A percentile compares a stretch with the other conserved stretches of the same genome.
These are phyloP conservation scores for Lyophyllum atratum DNA, from an alignment of 768 basidiomycete species.

Conservation along the genomic window DNA sequence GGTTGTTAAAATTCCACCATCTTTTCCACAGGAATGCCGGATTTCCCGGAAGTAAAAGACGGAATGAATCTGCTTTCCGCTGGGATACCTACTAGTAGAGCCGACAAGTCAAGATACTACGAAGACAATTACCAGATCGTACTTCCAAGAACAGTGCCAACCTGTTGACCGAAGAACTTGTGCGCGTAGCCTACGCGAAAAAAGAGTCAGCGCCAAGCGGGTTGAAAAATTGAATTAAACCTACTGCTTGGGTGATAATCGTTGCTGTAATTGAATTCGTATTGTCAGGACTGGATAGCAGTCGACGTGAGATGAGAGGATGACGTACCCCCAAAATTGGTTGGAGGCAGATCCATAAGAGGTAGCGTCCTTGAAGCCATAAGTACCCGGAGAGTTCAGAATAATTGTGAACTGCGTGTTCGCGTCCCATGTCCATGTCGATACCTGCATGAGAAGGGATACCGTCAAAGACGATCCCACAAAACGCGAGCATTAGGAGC, in stretches of 20 bases:
- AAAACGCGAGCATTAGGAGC: constrained; percentile 13
- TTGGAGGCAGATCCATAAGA: constrained; percentile 42
- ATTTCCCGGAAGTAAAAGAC: no score
- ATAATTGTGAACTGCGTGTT: constrained; percentile 50
- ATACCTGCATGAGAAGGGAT: constrained; percentile 32
- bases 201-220: background rate
- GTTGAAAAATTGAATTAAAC: constrained; percentile 12
- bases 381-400: constrained; percentile 47
- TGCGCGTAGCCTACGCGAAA: constrained; percentile 37
- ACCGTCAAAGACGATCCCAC: background rate
- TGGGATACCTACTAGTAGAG: no score
- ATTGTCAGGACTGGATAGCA: background rate
- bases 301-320: background rate
- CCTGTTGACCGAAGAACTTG: constrained; percentile 34
- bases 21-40: no score
- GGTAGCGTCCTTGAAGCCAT: constrained; percentile 56
- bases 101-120: no score
- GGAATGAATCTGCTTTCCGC: no score
- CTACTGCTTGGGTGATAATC: constrained; percentile 56
- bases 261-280: constrained; percentile 40
- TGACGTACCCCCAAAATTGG: constrained; percentile 56
- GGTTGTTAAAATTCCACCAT: no score
- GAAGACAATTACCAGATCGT: constrained; percentile 25
- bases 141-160: constrained; percentile 25
- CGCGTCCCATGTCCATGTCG: constrained; percentile 53